Evolutionary conservation across 2,329 filamentous ascomycete genomes (phyloP).

Genomic region (Colletotrichum sp.): DNA sequence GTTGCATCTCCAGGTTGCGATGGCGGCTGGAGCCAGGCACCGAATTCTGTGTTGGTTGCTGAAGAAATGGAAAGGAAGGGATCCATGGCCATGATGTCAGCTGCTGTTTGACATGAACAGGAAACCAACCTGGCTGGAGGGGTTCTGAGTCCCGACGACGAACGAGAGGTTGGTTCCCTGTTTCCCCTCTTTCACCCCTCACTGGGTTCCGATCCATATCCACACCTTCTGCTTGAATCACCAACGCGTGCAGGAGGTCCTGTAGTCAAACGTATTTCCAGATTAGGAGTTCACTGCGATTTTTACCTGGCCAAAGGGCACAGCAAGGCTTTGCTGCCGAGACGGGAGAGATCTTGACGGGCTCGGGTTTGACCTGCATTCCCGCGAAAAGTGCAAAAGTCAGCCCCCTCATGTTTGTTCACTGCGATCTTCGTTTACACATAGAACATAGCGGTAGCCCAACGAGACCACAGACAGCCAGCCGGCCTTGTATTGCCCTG

Average conservation of each 20-base stretch:
- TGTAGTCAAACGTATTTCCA: no score
- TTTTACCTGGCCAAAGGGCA: neutral
- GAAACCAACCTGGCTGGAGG: neutral
- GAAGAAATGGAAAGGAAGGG: neutral
- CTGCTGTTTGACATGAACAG: neutral
- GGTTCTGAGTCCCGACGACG: neutral
- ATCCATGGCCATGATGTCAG: neutral
- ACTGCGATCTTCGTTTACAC: neutral
- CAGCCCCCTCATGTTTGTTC: neutral
- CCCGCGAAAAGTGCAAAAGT: neutral
- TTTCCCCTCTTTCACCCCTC: neutral
- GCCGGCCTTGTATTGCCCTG: neutral
- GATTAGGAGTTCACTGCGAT: neutral
- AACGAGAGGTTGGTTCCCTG: neutral
- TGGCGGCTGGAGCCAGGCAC: neutral
- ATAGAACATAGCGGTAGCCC: no score
- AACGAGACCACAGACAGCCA: neutral
- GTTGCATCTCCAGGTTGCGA: neutral
- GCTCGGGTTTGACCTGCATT: neutral
- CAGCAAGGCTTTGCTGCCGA: neutral
- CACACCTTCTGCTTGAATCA: neutral
- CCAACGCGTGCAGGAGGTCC: neutral
- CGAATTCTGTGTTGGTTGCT: neutral
- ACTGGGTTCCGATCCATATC: neutral
- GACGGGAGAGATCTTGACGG: neutral